These are phyloP conservation scores for Umbelopsis sp. DNA, from an alignment of 371 early-diverging fungal species.

Conservation along the genomic window DNA sequence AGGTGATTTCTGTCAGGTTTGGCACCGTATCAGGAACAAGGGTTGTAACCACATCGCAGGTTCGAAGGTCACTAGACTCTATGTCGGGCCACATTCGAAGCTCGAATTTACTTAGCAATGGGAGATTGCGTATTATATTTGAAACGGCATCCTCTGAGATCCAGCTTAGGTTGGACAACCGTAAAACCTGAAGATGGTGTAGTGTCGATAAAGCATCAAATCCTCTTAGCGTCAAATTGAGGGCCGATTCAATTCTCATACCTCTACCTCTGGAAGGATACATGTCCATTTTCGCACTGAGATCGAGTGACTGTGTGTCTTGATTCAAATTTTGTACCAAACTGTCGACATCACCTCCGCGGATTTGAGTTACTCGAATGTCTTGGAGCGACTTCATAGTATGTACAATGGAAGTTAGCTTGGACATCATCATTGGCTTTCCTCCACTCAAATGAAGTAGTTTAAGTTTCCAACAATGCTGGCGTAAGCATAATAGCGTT, in stretches of 20 bases:
- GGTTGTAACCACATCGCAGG: neutral
- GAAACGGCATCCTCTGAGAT: neutral
- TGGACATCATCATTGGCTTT: neutral
- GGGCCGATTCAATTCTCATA: neutral
- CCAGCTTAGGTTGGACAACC: neutral
- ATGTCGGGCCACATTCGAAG: constrained; percentile 12
- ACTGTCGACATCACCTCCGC: neutral
- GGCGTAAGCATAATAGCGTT: neutral
- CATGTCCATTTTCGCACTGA: constrained; percentile 15
- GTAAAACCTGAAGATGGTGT: neutral
- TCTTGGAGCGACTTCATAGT: constrained; percentile 10
- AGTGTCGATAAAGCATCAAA: neutral
- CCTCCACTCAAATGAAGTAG: constrained; percentile 11
- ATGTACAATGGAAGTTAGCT: neutral
- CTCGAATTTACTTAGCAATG: neutral
- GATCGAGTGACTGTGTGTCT: neutral
- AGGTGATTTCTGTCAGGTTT: neutral
- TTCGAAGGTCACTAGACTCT: neutral
- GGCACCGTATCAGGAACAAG: constrained; percentile 2
- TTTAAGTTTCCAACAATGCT: constrained; percentile 6
- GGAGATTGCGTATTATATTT: neutral
- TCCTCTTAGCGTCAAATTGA: neutral
- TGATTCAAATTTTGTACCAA: neutral
- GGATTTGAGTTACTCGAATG: constrained; percentile 1
- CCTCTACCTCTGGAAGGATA: constrained; percentile 8